phyloP scores from a whole-genome alignment of 345 rosid genomes.

The Eucalyptus polyanthemos region DNA sequence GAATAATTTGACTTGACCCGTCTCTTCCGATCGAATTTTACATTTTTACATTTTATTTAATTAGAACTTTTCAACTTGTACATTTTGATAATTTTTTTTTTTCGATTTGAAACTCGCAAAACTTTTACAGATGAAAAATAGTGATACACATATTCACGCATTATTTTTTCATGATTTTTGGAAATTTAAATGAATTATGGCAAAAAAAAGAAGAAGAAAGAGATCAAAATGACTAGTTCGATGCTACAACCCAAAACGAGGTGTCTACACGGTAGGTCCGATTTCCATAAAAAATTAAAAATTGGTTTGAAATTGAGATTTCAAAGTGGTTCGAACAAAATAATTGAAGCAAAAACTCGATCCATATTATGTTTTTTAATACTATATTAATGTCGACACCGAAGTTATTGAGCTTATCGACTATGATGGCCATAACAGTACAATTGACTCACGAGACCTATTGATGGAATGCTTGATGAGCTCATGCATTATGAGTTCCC shows the following conservation, averaged over 20 bases:
- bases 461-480: not conserved
- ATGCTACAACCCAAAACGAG: not conserved
- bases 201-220: not conserved
- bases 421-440: rapidly evolving
- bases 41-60: not conserved
- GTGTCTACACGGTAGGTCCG: not conserved
- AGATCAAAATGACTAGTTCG: not conserved
- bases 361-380: not conserved
- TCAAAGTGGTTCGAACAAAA: not conserved
- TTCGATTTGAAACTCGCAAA: not conserved
- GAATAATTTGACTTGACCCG: not conserved
- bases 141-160: not conserved
- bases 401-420: not conserved
- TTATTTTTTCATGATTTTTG: not conserved
- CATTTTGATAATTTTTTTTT: no score
- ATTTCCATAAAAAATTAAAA: not conserved
- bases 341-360: not conserved
- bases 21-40: not conserved
- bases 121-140: not conserved
- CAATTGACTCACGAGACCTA: not conserved
- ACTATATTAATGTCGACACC: not conserved
- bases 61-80: not conserved
- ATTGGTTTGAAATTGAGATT: not conserved
- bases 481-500: not conserved
- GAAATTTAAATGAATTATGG: not conserved